Evolutionary conservation across 768 basidiomycete genomes (phyloP), one percentile per base, ranked within the genome.

Genomic region (Termitomyces sp.): DNA sequence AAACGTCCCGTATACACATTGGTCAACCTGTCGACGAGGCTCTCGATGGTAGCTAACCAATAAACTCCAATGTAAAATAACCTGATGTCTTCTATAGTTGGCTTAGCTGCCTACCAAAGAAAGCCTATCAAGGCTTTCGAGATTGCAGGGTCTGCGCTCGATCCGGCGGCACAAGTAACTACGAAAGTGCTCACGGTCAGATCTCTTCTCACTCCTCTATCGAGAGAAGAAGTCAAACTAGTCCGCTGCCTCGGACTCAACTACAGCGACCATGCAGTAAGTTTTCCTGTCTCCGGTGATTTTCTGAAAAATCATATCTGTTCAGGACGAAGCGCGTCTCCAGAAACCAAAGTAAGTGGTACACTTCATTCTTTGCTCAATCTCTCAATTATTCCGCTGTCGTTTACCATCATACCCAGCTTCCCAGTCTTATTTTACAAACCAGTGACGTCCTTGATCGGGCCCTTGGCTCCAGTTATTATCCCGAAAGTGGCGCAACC

Each of bases 351-450:
- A 78, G 89, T 89, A 70, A 58, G 82, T 73, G 28, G 3, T 18
- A 18, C 57, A 13, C 3, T 2, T 43, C 18, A 16, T 56, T 23
- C 30, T 26, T 36, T 26, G 36, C 36, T 26, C 23, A 16, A 38
- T 26, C 2, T 36, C 23, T 38, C 14, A 26, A 32, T 16, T 35
- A 18, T 41, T 33, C 12, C 41, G 5, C 6, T 51, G 53, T 52
- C 14, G 5, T 32, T 5, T 20, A 52, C 44, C 18, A 28, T 56
- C 18, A 46, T 9, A 28, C 20, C 13, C 60, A 89, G 87, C 5
- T 84, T 82, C 58, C 91, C 91, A 0, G 75, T 90, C 47, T 73
- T 93, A 5, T 93, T 93, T 75, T 90, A 88, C 72, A 93, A 93
- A 70, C 91, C 91, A 35, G 70, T 81, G 4, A 79, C 82, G 0